Percentiles rank a stretch among this genome's conserved stretches.
phyloP scores from a whole-genome alignment of 148 eudicot species.

The Linanthus parryae region DNA sequence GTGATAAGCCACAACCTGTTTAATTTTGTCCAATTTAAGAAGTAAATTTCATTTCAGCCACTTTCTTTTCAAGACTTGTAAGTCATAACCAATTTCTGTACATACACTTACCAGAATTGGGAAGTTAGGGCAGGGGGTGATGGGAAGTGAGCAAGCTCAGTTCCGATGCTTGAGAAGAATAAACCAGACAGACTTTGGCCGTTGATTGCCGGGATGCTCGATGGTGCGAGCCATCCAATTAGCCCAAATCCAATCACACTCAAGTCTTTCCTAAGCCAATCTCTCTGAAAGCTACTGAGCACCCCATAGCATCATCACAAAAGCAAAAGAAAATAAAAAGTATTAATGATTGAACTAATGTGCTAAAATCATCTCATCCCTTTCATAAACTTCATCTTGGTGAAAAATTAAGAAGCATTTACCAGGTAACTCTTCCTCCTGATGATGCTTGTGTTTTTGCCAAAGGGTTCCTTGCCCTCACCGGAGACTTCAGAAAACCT shows the following conservation, averaged over 20 bases:
- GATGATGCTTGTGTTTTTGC: conserved; percentile 45
- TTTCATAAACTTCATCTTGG: neutral
- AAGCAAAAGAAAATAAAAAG: neutral
- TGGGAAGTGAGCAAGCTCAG: conserved; percentile 91
- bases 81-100: too few species aligned
- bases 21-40: neutral
- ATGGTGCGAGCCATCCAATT: conserved; percentile 98
- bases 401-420: neutral
- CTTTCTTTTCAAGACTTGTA: too few species aligned
- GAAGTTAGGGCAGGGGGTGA: conserved; percentile 77
- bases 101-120: conserved; percentile 59
- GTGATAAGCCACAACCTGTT: conserved; percentile 84
- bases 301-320: neutral
- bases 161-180: conserved; percentile 81
- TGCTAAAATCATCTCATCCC: neutral
- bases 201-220: conserved; percentile 78
- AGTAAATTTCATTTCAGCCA: too few species aligned
- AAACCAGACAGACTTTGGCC: conserved; percentile 87
- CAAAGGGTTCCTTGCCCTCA: conserved; percentile 62
- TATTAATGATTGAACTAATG: neutral
- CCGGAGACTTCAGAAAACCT: conserved; percentile 64
- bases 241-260: conserved; percentile 97
- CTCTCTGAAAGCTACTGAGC: conserved; percentile 57
- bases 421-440: conserved; percentile 75
- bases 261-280: conserved; percentile 80